Percentiles rank a stretch among this genome's conserved stretches.
Conservation (phyloP, 768 basidiomycete genomes). For the Austroboletus eburneus region DNA sequence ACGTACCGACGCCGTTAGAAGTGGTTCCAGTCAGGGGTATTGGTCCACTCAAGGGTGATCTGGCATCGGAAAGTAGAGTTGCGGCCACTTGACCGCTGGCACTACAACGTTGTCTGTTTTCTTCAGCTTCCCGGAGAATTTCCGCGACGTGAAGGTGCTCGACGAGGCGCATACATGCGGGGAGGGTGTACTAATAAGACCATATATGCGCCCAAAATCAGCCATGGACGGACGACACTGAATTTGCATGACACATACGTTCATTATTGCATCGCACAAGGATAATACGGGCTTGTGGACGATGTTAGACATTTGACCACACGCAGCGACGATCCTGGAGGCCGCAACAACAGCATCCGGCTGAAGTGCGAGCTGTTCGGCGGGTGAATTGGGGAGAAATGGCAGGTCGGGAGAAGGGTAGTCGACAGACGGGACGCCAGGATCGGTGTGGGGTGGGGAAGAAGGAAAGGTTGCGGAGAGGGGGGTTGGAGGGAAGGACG, state of each 20-base stretch:
- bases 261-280: conserved; percentile 71
- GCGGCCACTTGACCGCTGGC: conserved; percentile 24
- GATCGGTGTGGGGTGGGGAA: conserved; percentile 5
- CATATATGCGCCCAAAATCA: conserved; percentile 13
- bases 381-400: conserved; percentile 40
- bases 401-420: conserved; percentile 56
- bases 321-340: conserved; percentile 62
- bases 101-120: conserved; percentile 40
- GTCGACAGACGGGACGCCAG: conserved; percentile 26
- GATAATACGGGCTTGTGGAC: conserved; percentile 67
- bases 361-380: conserved; percentile 55
- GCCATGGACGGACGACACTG: not conserved
- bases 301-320: conserved; percentile 60
- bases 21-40: too few species aligned
- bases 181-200: conserved; percentile 58
- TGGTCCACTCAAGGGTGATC: too few species aligned
- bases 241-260: conserved; percentile 38
- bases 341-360: conserved; percentile 59
- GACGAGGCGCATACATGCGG: conserved; percentile 68
- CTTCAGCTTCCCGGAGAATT: conserved; percentile 62
- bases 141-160: conserved; percentile 71
- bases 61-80: not conserved
- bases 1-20: conserved; percentile 6
- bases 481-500: conserved; percentile 26
- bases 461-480: conserved; percentile 29